Evolutionary conservation across 2,329 filamentous ascomycete genomes (phyloP).

Genomic region (Microdochium nivale): DNA sequence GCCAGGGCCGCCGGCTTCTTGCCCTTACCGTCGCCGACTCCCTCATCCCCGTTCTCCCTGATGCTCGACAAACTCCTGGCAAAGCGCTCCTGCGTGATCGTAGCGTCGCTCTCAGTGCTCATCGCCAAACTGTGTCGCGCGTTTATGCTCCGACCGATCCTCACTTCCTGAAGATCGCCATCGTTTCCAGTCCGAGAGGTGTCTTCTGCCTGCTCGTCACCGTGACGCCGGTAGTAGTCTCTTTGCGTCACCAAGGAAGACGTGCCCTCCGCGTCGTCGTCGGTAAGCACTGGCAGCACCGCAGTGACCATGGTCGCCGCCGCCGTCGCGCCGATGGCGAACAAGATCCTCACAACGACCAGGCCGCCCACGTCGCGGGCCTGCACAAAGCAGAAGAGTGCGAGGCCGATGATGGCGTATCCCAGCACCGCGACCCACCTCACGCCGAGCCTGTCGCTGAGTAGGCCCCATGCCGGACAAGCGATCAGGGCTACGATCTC

Average conservation of each 20-base stretch:
- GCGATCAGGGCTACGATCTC: conserved; percentile 75
- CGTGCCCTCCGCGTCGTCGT: conserved; percentile 29
- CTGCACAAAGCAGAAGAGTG: conserved; percentile 76
- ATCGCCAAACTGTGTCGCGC: conserved; percentile 51
- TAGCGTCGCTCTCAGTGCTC: conserved; percentile 65
- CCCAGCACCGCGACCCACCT: conserved; percentile 66
- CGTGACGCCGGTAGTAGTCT: conserved; percentile 10
- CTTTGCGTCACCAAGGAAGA: too few species aligned
- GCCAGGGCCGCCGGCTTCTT: conserved; percentile 58
- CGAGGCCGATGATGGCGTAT: conserved; percentile 71
- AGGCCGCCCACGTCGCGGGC: conserved; percentile 78
- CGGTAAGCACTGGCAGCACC: conserved; percentile 67
- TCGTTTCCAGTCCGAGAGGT: conserved; percentile 1
- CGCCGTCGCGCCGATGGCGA: conserved; percentile 87
- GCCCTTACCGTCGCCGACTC: conserved; percentile 13
- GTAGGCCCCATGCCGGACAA: conserved; percentile 70
- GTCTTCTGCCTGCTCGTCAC: conserved; percentile 11
- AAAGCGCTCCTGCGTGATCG: conserved; percentile 62
- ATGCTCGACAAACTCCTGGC: conserved; percentile 24
- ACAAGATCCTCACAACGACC: conserved; percentile 73
- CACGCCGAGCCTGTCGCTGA: conserved; percentile 71
- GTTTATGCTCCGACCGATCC: conserved; percentile 7
- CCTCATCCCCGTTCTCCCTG: conserved; percentile 4
- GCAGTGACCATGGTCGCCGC: conserved; percentile 95
- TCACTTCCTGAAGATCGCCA: conserved; percentile 12